phyloP scores from a whole-genome alignment of 1,139 yeast genomes.

The Candida sp. region DNA sequence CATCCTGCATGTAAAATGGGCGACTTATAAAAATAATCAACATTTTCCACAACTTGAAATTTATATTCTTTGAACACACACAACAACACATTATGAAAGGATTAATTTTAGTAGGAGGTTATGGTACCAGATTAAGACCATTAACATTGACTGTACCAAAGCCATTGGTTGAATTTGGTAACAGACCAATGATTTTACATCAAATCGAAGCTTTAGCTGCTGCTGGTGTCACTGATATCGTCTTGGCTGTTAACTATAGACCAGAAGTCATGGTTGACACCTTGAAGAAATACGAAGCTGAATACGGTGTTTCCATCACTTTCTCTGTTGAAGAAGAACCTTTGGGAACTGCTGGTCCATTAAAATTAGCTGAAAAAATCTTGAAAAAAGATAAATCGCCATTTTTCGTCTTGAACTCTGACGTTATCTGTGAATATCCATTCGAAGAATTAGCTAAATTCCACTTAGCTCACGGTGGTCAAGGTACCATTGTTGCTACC shows the following conservation, averaged over 20 bases:
- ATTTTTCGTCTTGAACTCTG: conserved; percentile 96
- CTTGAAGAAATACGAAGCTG: conserved; percentile 88
- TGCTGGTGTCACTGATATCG: conserved; percentile 99
- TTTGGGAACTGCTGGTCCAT: conserved; percentile 99
- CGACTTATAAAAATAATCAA: not conserved
- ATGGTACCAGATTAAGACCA: conserved; percentile 99
- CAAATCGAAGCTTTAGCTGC: conserved; percentile 98
- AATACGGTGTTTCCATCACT: conserved; percentile 92
- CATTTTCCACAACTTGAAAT: not conserved
- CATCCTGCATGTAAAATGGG: not conserved
- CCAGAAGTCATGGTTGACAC: conserved; percentile 99
- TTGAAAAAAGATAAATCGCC: conserved; percentile 95
- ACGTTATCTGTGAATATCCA: conserved; percentile 98
- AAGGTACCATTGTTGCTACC: conserved; percentile 98
- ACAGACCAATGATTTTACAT: conserved; percentile 96
- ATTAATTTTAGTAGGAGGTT: conserved; percentile 98
- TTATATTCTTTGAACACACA: not conserved
- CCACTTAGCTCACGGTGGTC: conserved; percentile 96
- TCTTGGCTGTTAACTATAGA: conserved; percentile 97
- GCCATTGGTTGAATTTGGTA: conserved; percentile 98
- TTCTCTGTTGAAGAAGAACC: conserved; percentile 99
- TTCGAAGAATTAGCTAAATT: conserved; percentile 87
- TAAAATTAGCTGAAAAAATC: conserved; percentile 93
- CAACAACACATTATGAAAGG: conserved; percentile 68
- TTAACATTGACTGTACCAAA: conserved; percentile 95